Evolutionary conservation across 768 basidiomycete species (phyloP).

Genomic region (Hericium erinaceus): DNA sequence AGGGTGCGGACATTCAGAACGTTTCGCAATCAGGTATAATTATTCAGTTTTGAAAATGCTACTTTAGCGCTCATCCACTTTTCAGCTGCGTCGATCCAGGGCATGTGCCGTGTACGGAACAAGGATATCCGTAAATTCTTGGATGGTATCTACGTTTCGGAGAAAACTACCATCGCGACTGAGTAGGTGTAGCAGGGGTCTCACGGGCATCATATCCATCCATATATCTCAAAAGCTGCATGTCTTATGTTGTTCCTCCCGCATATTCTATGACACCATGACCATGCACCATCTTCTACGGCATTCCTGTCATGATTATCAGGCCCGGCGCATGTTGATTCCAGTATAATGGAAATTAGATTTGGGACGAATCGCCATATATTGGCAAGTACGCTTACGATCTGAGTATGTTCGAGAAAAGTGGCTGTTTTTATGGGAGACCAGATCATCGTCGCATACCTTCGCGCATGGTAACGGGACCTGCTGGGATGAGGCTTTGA

Average conservation of each 20-base stretch:
- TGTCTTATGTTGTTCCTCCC: constrained; percentile 17
- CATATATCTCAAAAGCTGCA: constrained; percentile 19
- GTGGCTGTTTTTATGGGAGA: too few relatives aligned
- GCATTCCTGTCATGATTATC: too few relatives aligned
- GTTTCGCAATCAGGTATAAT: constrained; percentile 88
- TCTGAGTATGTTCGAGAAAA: too few relatives aligned
- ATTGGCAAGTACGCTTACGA: too few relatives aligned
- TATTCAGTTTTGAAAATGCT: neutral
- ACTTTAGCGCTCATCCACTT: constrained; percentile 4
- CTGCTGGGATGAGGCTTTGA: too few relatives aligned
- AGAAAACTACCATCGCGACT: constrained; percentile 58
- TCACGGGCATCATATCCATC: neutral
- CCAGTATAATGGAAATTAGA: too few relatives aligned
- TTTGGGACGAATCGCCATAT: too few relatives aligned
- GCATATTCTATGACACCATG: constrained; percentile 22
- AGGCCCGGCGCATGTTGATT: too few relatives aligned
- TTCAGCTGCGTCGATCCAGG: constrained; percentile 91
- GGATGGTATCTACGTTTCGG: constrained; percentile 88
- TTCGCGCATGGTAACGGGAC: too few relatives aligned
- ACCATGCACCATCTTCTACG: neutral
- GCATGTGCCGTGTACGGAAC: constrained; percentile 93
- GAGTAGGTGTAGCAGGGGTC: constrained; percentile 6
- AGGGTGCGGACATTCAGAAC: constrained; percentile 93
- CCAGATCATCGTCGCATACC: too few relatives aligned
- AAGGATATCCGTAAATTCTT: constrained; percentile 99